Base-by-base conservation (phyloP, 2,329 filamentous ascomycete genomes). In the Tolypocladium amazonense region DNA sequence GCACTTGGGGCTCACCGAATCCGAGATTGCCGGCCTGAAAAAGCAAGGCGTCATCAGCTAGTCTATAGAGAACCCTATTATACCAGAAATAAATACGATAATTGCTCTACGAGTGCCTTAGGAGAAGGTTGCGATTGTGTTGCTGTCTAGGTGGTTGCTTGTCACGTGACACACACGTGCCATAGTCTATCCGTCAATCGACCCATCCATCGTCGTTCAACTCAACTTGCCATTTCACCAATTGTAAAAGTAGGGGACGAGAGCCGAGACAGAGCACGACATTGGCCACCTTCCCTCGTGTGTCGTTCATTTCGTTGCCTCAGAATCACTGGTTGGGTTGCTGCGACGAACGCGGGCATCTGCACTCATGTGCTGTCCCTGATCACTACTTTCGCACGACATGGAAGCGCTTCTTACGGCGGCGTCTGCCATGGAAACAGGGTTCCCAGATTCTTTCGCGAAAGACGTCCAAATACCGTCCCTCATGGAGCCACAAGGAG, bases 41-140 rank as follows among this genome's bases (percentile, higher is more conserved):
- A 75, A 78, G 38, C 81, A 85, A 56, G 90, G 90, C 0, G 84
- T 90, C 2, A 77, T 96, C 15, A 74, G 78, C 55, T 85, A 77
- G 62, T n/a, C 18, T 30, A 3, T 45, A 33, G 8, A 56, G 20
- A 20, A 53, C 50, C 4, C 6, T n/a, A n/a, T 3, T 4, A 20
- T 4, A 35, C 9, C 50, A 30, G n/a, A 53, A 11, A n/a, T 18
- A 53, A 53, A 15, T 7, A 53, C 30, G 23, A 35, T 23, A n/a
- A 35, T 53, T 20, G 2, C 27, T 35, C 4, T 14, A 7, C 3
- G 8, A 5, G 18, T n/a, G 30, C 11, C 50, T 35, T n/a, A 2
- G 27, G 47, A 3, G 27, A 9, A 35, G 30, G 11, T 35, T 20
- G 8, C 8, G 8, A 7, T 5, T 12, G 30, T 18, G 3, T 5